Conservation (phyloP, 192 early-diverging fungal species). For the Gaertneriomyces sp. region DNA sequence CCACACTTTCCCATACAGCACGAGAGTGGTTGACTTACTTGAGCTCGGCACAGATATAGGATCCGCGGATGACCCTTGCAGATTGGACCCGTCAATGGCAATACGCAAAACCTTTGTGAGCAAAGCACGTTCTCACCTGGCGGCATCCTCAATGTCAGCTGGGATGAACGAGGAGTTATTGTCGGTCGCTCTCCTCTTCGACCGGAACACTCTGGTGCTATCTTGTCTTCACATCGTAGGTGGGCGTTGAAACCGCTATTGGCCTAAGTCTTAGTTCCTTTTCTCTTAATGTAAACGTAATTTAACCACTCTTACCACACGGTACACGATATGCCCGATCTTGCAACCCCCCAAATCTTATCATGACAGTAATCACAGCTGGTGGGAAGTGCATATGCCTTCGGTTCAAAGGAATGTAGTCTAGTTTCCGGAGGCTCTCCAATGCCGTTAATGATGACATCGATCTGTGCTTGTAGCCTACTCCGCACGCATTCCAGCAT, state of each 20-base stretch:
- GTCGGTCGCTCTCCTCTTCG: slow-evolving; percentile 38
- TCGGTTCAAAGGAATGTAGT: slow-evolving; percentile 63
- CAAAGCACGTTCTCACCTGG: neutral
- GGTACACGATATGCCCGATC: slow-evolving; percentile 66
- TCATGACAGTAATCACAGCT: slow-evolving; percentile 70
- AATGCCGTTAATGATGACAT: slow-evolving; percentile 56
- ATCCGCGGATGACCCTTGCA: neutral
- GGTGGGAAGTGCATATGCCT: slow-evolving; percentile 71
- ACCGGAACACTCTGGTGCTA: slow-evolving; percentile 62
- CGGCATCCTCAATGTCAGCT: neutral
- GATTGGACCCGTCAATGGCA: neutral
- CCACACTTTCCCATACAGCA: slow-evolving; percentile 1
- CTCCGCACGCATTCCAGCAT: slow-evolving; percentile 44
- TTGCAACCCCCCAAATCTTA: slow-evolving; percentile 75
- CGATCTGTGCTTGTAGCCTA: slow-evolving; percentile 56
- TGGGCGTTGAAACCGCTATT: slow-evolving; percentile 70
- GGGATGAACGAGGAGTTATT: neutral
- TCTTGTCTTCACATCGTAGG: slow-evolving; percentile 77
- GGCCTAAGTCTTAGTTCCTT: neutral
- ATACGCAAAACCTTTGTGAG: neutral
- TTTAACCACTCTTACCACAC: slow-evolving; percentile 23
- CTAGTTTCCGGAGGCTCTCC: slow-evolving; percentile 52
- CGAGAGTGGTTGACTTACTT: slow-evolving; percentile 11
- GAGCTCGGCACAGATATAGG: neutral
- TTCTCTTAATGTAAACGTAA: neutral